Evolutionary conservation across 1,284 basidiomycete species (phyloP), one percentile per base, ranked within the genome.

Genomic region (Taiwanofungus camphoratus): DNA sequence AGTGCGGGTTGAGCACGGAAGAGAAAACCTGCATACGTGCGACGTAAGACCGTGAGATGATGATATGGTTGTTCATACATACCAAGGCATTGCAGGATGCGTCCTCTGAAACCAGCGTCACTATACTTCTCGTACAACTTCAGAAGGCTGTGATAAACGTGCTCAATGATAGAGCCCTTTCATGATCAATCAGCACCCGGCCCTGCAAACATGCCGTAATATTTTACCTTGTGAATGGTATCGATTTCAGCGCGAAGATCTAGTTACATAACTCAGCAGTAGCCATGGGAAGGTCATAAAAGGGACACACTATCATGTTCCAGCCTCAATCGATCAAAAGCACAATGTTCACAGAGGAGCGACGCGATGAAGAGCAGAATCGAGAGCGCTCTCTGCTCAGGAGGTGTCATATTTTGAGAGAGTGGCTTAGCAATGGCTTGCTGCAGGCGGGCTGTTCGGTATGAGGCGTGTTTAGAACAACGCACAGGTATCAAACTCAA

Each of bases 1-100:
- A 97, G 67, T 0, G 82, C 83, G 1, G 95, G 94, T 52, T 93
- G 85, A 5, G 92, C 82, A n/a, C 91, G 83, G 68, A 93, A 98
- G 3, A 99, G 64, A 60, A 89, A 95, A 6, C 89, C 89, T 87
- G 44, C 12, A 22, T 27, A 18, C 13, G 34, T 37, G n/a, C 21
- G 19, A 13, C 23, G 29, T 23, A 42, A 49, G 32, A 7, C 6
- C 48, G 27, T n/a, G 3, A 21, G 9, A 24, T 21, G 12, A 27
- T 26, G 13, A 9, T 7, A 13, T 3, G 9, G 3, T 22, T 9
- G 3, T 3, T 7, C 18, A n/a, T 6, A 21, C 71, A 31, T 49
- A 86, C 89, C 93, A 22, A 99, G 69, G 55, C 91, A 93, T 52
- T 92, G 84, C 46, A 94, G 58, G 13, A 87, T 72, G 15, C 84